Evolutionary conservation across 352 stramenopile species (phyloP), one percentile per base, ranked within the genome.

Genomic region (Globisporangium nodosum): DNA sequence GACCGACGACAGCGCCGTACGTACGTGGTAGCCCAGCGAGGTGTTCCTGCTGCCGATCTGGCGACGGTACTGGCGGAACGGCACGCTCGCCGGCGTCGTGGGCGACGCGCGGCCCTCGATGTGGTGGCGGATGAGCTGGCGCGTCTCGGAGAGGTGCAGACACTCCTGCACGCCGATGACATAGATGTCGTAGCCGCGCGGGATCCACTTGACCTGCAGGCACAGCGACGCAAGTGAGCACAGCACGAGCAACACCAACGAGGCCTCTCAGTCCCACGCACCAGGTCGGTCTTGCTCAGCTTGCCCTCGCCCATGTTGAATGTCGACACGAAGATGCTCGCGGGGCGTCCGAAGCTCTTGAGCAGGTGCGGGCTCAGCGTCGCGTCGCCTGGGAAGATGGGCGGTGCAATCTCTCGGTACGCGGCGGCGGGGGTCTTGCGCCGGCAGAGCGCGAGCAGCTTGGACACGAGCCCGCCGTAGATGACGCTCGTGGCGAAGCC

Each of bases 91-190:
- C 24, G 63, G 61, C 64, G 57, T 49, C 56, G 55, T 20, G 58
- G 66, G n/a, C 50, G 56, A 51, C 18, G 51, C 49, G 16, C 69
- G 70, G n/a, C 69, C 68, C 54, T 90, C 78, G 53, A 92, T 74
- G 52, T 95, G 74, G 42, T 80, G 67, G 11, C 58, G 70, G 35
- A 96, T 77, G 21, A 80, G 68, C 7, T 70, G 67, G 0, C 84
- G 73, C 24, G 91, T 76, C 39, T 86, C 81, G 16, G 66, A 63
- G 31, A 96, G 63, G 61, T 91, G 69, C 12, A 96, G 73, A 68
- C 89, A 97, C 58, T 97, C 89, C 60, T 97, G 88, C 7, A 96
- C 76, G n/a, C 87, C 90, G 46, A 97, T 90, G 13, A 94, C 85
- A 47, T 96, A 97, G 0, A 97, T 72, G 49, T 97, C 87, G 60